These are phyloP conservation scores for Plasmodium billcollinsi DNA, from an alignment of 169 alveolate species.

Conservation along the genomic window DNA sequence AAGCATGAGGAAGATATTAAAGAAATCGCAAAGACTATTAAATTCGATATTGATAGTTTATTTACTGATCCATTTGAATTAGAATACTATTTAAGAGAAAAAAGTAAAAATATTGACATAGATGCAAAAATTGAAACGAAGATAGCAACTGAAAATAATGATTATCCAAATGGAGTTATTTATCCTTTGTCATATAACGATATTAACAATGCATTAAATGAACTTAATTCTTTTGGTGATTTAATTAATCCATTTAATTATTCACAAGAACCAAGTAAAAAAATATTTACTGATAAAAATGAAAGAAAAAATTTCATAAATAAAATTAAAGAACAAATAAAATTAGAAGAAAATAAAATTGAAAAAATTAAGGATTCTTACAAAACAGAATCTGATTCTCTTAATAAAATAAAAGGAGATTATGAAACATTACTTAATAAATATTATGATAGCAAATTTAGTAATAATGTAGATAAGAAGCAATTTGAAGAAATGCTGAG, in stretches of 20 bases:
- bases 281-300: background rate
- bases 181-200: constrained; percentile 9
- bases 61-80: constrained; percentile 32
- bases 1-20: background rate
- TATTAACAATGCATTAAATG: background rate
- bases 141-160: background rate
- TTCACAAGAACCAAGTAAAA: background rate
- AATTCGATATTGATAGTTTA: constrained; percentile 27
- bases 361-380: background rate
- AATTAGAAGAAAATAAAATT: background rate
- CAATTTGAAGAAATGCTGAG: constrained; percentile 1
- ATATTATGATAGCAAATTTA: constrained; percentile 1
- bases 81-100: constrained; percentile 56
- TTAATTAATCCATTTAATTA: background rate
- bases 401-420: background rate
- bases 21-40: constrained; percentile 43
- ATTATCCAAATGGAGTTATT: constrained; percentile 36
- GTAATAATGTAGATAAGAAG: background rate
- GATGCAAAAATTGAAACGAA: background rate
- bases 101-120: constrained; percentile 1
- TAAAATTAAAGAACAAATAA: constrained; percentile 7
- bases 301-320: constrained; percentile 1
- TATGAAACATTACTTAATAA: constrained; percentile 6
- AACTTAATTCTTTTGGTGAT: constrained; percentile 19
- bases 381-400: background rate